Base-by-base conservation (phyloP, 2,329 filamentous ascomycete genomes). In the Calonectria pseudoturangicola region DNA sequence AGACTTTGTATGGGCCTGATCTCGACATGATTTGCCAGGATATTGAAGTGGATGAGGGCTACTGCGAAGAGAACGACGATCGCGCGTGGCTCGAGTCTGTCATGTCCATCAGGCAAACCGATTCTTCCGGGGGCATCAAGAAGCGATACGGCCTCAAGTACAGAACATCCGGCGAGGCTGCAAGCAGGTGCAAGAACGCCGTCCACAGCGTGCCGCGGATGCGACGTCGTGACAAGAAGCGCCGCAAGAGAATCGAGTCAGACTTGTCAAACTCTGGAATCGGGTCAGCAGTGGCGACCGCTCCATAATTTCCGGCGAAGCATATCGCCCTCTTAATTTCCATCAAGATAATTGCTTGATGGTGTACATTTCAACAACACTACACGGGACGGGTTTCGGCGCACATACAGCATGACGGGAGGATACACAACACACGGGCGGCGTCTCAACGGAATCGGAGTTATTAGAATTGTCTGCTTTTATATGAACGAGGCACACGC, bases 1-100 rank as follows among this genome's bases (percentile, higher is more conserved):
- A 41, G 7, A 65, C 75, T n/a, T 28, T 56, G 2, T 68, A 56
- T 47, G 66, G 69, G 10, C 68, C 72, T 16, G 60, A 68, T 30
- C 41, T 65, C 21, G 48, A 66, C 12, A 62, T 60, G 10, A 45
- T 54, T 12, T 51, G 36, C 27, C 30, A n/a, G 18, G 70, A 69
- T 41, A 65, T 81, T 4, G 77, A 82, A 47, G 81, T 78, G 5
- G 81, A 82, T 25, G 81, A 82, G 58, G 80, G 79, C 43, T 81
- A 76, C 51, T 78, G 74, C 62, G 81, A 80, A 48, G 75, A 76
- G 0, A 72, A 74, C 0, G 79, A 80, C 12, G 78, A 81, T 45
- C 74, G 79, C 36, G 68, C 75, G 16, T 82, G 80, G 80, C 68
- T 82, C 33, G 75, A 77, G 41, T 70, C 74, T 27, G 68, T 75